A percentile compares a stretch with the other conserved stretches of the same genome.
phyloP scores from a whole-genome alignment of 2,329 filamentous ascomycete genomes.

The Pseudocercospora fuligena region DNA sequence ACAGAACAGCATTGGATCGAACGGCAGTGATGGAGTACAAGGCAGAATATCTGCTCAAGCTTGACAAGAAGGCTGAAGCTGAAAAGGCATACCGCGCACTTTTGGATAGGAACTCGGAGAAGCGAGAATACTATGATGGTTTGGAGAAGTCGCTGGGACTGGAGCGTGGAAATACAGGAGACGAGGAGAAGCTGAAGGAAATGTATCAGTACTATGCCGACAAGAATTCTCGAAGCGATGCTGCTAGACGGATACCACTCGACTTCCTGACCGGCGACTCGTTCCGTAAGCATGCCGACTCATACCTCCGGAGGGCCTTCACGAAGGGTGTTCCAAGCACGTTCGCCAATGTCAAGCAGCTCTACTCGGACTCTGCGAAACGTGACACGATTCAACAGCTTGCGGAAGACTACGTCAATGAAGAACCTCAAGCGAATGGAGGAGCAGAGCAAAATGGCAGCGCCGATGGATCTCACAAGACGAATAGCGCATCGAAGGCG shows the following conservation, averaged over 20 bases:
- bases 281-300: conserved; percentile 77
- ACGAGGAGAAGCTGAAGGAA: conserved; percentile 71
- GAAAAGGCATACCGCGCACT: conserved; percentile 79
- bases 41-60: conserved; percentile 79
- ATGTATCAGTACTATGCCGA: conserved; percentile 82
- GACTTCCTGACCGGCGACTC: conserved; percentile 85
- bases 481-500: conserved; percentile 45
- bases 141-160: conserved; percentile 73
- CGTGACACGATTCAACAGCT: conserved; percentile 75
- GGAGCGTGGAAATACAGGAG: conserved; percentile 62
- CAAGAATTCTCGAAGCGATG: conserved; percentile 82
- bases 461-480: conserved; percentile 46
- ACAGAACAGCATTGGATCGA: conserved; percentile 80
- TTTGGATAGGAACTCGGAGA: conserved; percentile 85
- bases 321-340: conserved; percentile 93
- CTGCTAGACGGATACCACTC: conserved; percentile 81
- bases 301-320: conserved; percentile 82
- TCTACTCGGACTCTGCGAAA: conserved; percentile 81
- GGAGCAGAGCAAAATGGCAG: conserved; percentile 38
- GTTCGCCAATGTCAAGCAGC: conserved; percentile 93
- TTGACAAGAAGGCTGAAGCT: conserved; percentile 80
- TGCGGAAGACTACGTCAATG: conserved; percentile 74
- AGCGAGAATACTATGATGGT: conserved; percentile 81
- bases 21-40: conserved; percentile 83
- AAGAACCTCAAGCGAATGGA: conserved; percentile 37